Percentiles rank a stretch among this genome's conserved stretches.
Conservation (phyloP, 345 rosid genomes). For the Fremontodendron californicum region DNA sequence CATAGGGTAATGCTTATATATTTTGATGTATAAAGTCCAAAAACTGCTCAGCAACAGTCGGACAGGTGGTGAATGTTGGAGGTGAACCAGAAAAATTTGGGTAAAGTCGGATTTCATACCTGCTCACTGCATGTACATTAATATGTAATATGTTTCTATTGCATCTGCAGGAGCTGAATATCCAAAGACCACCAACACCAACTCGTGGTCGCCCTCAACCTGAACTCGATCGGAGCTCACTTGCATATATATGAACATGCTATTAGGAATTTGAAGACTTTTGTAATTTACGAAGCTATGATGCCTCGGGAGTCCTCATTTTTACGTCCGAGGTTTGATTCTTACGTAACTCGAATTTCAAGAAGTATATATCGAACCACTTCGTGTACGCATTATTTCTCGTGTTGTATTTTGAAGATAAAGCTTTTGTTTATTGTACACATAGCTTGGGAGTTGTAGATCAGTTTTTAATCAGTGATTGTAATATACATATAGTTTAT, state of each 20-base stretch:
- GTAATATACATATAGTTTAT: neutral
- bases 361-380: neutral
- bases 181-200: slow-evolving; percentile 98
- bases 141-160: neutral
- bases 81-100: too few species aligned
- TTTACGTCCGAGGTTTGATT: neutral
- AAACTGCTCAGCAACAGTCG: too few species aligned
- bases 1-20: slow-evolving; percentile 37
- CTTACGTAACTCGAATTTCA: neutral
- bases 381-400: neutral
- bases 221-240: slow-evolving; percentile 78
- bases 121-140: neutral
- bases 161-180: slow-evolving; percentile 83
- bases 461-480: neutral
- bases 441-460: neutral
- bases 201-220: slow-evolving; percentile 97
- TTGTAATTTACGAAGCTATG: neutral
- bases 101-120: neutral
- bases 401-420: neutral
- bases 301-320: neutral
- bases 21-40: neutral
- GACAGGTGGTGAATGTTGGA: too few species aligned
- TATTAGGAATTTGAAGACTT: neutral
- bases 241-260: slow-evolving; percentile 82
- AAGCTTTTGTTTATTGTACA: neutral